Evolutionary conservation across 192 early-diverging fungal genomes (phyloP).

Genomic region (Linderina pennispora): DNA sequence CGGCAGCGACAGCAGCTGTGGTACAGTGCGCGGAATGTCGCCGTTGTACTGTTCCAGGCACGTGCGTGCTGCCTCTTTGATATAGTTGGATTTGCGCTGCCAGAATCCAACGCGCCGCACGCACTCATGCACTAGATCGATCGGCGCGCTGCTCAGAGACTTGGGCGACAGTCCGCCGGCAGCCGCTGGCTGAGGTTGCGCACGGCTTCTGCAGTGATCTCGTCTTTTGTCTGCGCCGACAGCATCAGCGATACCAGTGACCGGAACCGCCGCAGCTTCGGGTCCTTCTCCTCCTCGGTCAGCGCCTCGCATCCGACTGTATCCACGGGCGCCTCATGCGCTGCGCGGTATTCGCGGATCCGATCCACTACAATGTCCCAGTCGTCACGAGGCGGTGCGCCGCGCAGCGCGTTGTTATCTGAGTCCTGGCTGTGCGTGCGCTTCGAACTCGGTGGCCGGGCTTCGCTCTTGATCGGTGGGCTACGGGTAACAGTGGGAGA

Average conservation of each 20-base stretch:
- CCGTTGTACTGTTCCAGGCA: slow-evolving; percentile 62
- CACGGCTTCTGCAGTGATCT: slow-evolving; percentile 75
- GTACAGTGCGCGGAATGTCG: slow-evolving; percentile 79
- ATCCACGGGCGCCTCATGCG: slow-evolving; percentile 74
- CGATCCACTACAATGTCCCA: slow-evolving; percentile 62
- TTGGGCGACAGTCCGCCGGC: slow-evolving; percentile 66
- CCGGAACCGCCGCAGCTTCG: slow-evolving; percentile 68
- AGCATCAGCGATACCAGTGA: slow-evolving; percentile 81
- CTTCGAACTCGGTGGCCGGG: too few relatives aligned
- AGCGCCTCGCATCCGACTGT: slow-evolving; percentile 81
- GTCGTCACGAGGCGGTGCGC: slow-evolving; percentile 41
- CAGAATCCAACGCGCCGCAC: slow-evolving; percentile 89
- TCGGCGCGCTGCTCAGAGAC: slow-evolving; percentile 54
- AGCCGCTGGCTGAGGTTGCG: slow-evolving; percentile 56
- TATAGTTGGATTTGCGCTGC: slow-evolving; percentile 73
- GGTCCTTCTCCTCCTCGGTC: slow-evolving; percentile 46
- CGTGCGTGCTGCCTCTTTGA: slow-evolving; percentile 73
- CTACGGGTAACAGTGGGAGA: slow-evolving; percentile 14
- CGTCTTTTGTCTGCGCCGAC: slow-evolving; percentile 92
- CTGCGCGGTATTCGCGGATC: slow-evolving; percentile 63
- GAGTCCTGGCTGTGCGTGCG: slow-evolving; percentile 15
- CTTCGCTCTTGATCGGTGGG: slow-evolving; percentile 21
- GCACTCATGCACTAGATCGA: slow-evolving; percentile 58
- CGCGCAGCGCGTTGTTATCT: slow-evolving; percentile 38
- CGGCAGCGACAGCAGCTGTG: slow-evolving; percentile 70